Evolutionary conservation across 805 yeast genomes (phyloP), one percentile per base, ranked within the genome.

Genomic region (Ogataea pini): DNA sequence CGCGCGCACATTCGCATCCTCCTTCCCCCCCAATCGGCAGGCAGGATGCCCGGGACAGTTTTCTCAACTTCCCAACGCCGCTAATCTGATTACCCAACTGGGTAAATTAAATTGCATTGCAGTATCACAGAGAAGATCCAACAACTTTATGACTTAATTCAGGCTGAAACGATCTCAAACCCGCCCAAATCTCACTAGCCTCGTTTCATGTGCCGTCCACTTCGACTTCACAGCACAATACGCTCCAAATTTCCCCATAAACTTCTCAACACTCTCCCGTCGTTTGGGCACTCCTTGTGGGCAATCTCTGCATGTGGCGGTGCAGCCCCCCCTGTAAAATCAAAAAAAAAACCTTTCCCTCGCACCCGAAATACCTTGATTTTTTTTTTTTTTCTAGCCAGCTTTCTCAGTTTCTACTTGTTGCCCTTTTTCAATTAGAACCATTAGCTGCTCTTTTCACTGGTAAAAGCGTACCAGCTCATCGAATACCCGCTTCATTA

Each of bases 81-180:
- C 29, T 22, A 36, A 36, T 36, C 24, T 18, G 18, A 36, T 36
- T 36, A 28, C 40, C 40, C 28, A 36, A 36, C 40, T 36, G 13
- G 40, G 40, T 22, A 36, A 36, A 36, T 20, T 36, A 27, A 20
- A 36, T 36, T 19, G 27, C 29, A 19, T 14, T 33, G 18, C 20
- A 14, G 36, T 17, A 33, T 17, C 18, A 14, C 36, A 4, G 20
- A 8, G 20, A 17, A 33, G 20, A 14, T 17, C 18, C 36, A 16
- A 33, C 20, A 33, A 16, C 17, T 22, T 36, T 4, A 7, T 17
- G n/a, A 32, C 18, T 17, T 17, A 17, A n/a, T 14, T 14, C 9
- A 6, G 36, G 36, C n/a, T n/a, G n/a, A n/a, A n/a, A n/a, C n/a
- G n/a, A n/a, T n/a, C n/a, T n/a, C n/a, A n/a, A n/a, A n/a, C n/a